Percentiles rank a stretch among this genome's conserved stretches.
Conservation (phyloP, 768 basidiomycete species). For the Calvatia gigantea region DNA sequence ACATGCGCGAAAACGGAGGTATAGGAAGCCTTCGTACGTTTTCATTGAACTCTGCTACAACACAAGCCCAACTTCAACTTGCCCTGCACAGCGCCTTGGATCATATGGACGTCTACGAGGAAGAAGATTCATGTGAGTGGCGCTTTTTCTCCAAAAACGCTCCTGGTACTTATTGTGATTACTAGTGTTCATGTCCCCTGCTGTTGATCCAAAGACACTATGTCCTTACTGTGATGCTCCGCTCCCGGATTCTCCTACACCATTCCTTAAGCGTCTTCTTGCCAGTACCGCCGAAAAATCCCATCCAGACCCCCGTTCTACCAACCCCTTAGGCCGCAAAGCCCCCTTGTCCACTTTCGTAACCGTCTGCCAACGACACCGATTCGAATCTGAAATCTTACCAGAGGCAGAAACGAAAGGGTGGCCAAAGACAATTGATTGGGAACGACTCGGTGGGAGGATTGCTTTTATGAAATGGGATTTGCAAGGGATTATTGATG, state of each 20-base stretch:
- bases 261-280: constrained; percentile 53
- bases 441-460: constrained; percentile 48
- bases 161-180: not conserved
- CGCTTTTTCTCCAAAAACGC: not conserved
- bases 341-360: constrained; percentile 58
- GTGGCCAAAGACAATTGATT: constrained; percentile 77
- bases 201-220: constrained; percentile 59
- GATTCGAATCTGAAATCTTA: constrained; percentile 69
- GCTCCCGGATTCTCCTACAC: constrained; percentile 61
- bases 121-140: constrained; percentile 38
- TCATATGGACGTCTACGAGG: constrained; percentile 20
- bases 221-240: constrained; percentile 82
- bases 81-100: not conserved
- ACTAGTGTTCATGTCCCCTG: constrained; percentile 48
- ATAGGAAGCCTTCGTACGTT: constrained; percentile 1
- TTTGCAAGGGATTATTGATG: constrained; percentile 50
- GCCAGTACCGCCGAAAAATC: constrained; percentile 51
- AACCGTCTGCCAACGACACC: constrained; percentile 72
- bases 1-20: constrained; percentile 3
- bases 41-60: not conserved
- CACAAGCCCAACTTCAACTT: not conserved
- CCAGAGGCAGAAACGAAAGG: constrained; percentile 68
- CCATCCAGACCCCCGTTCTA: constrained; percentile 55
- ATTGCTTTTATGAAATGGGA: constrained; percentile 45
- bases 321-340: constrained; percentile 62